A percentile compares a stretch with the other conserved stretches of the same genome.
Conservation (phyloP, 2,329 filamentous ascomycete species). For the Ceratocystis alfenasii region DNA sequence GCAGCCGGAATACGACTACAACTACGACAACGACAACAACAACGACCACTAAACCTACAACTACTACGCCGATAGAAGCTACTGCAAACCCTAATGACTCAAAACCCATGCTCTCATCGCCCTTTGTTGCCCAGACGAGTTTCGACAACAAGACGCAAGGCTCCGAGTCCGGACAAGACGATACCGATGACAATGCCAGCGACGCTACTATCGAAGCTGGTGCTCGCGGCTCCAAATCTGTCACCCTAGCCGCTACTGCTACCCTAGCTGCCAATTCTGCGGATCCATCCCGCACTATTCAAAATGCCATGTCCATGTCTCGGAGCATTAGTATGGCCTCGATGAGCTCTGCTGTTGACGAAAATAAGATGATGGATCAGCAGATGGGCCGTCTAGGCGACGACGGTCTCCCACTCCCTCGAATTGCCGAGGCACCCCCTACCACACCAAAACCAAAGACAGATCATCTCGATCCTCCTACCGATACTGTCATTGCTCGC, state of each 20-base stretch:
- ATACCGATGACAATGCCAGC: slow-evolving; percentile 52
- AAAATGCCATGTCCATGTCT: slow-evolving; percentile 33
- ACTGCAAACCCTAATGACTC: neutral
- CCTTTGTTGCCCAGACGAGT: neutral
- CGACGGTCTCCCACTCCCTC: slow-evolving; percentile 30
- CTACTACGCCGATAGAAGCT: slow-evolving; percentile 5
- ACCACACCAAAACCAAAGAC: slow-evolving; percentile 57
- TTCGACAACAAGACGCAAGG: slow-evolving; percentile 29
- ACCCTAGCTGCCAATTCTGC: slow-evolving; percentile 62
- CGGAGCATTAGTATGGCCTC: slow-evolving; percentile 74
- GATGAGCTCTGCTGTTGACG: slow-evolving; percentile 65
- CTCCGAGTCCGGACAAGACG: slow-evolving; percentile 30
- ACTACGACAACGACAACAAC: neutral
- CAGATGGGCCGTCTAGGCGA: slow-evolving; percentile 40
- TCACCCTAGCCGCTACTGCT: slow-evolving; percentile 19
- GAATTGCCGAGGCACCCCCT: slow-evolving; percentile 35
- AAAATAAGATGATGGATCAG: slow-evolving; percentile 33
- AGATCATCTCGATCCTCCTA: slow-evolving; percentile 50
- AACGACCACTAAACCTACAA: neutral
- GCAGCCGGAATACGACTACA: slow-evolving; percentile 18
- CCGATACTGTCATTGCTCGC: slow-evolving; percentile 77
- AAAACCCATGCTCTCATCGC: neutral
- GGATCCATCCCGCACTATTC: slow-evolving; percentile 50
- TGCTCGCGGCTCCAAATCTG: slow-evolving; percentile 10
- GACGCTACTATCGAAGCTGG: slow-evolving; percentile 57